A percentile compares a stretch with the other conserved stretches of the same genome.
phyloP scores from a whole-genome alignment of 2,329 filamentous ascomycete species.

The Fusarium nodosum region DNA sequence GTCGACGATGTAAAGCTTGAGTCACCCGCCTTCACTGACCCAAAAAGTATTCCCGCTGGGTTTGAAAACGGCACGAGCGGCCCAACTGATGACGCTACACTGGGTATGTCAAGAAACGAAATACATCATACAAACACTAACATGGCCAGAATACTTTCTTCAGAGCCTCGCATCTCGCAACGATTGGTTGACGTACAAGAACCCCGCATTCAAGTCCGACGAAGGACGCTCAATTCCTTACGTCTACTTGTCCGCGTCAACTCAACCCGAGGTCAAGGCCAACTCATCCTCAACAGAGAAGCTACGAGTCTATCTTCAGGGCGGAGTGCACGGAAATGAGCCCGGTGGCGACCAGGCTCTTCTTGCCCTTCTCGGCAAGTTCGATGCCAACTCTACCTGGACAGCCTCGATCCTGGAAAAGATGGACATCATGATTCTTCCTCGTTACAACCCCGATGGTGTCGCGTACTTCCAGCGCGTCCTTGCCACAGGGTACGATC shows the following conservation, averaged over 20 bases:
- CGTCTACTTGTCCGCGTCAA: slow-evolving; percentile 31
- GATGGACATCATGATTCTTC: slow-evolving; percentile 50
- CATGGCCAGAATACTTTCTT: slow-evolving; percentile 37
- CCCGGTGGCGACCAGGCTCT: slow-evolving; percentile 49
- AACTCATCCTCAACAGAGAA: slow-evolving; percentile 41
- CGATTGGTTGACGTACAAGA: slow-evolving; percentile 45
- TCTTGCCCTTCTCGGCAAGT: slow-evolving; percentile 47
- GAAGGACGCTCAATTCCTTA: slow-evolving; percentile 45
- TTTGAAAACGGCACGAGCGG: slow-evolving; percentile 51
- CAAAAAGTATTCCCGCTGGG: slow-evolving; percentile 41
- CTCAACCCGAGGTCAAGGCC: slow-evolving; percentile 27
- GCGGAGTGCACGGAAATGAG: slow-evolving; percentile 51
- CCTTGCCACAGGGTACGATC: slow-evolving; percentile 48
- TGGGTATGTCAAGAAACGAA: slow-evolving; percentile 6
- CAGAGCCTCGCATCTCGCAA: slow-evolving; percentile 41
- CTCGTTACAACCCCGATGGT: slow-evolving; percentile 51
- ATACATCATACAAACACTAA: background rate
- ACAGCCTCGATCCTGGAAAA: slow-evolving; percentile 45
- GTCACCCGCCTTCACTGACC: slow-evolving; percentile 48
- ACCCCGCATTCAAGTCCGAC: slow-evolving; percentile 42
- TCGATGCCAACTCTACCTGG: slow-evolving; percentile 49
- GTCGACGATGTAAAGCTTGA: slow-evolving; percentile 42
- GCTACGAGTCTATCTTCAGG: slow-evolving; percentile 48
- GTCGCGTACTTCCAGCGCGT: slow-evolving; percentile 49
- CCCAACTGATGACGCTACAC: slow-evolving; percentile 42